Evolutionary conservation across 345 rosid genomes (phyloP).

Genomic region (Citrus unshiu): DNA sequence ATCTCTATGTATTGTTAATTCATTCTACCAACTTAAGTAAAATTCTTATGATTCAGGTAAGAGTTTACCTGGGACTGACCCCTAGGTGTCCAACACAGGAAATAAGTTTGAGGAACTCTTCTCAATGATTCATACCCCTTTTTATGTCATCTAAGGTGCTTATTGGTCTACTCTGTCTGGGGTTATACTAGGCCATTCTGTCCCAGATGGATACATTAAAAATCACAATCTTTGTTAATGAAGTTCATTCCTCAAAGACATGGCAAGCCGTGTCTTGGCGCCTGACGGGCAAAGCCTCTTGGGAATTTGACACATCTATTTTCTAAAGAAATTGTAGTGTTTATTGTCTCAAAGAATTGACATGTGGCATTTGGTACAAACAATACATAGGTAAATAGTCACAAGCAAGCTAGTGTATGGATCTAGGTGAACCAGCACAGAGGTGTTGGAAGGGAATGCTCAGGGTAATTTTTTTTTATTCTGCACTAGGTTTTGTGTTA

Average conservation of each 20-base stretch:
- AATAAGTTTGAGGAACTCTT: not conserved
- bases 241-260: not conserved
- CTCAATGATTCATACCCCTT: not conserved
- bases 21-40: not conserved
- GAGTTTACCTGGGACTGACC: not conserved
- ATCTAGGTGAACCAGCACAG: not conserved
- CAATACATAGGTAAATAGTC: not conserved
- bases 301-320: not conserved
- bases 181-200: not conserved
- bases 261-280: not conserved
- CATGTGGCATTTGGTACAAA: not conserved
- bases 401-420: not conserved
- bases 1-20: not conserved
- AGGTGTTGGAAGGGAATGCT: not conserved
- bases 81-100: not conserved
- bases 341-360: not conserved
- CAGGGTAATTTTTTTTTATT: not conserved
- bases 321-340: not conserved
- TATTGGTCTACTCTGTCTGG: not conserved
- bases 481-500: not conserved
- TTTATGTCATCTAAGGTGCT: not conserved
- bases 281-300: not conserved
- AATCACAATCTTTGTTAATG: not conserved
- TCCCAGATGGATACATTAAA: not conserved
- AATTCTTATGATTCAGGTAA: not conserved